Conservation (phyloP, 768 basidiomycete species). For the Hemileccinum impolitum region DNA sequence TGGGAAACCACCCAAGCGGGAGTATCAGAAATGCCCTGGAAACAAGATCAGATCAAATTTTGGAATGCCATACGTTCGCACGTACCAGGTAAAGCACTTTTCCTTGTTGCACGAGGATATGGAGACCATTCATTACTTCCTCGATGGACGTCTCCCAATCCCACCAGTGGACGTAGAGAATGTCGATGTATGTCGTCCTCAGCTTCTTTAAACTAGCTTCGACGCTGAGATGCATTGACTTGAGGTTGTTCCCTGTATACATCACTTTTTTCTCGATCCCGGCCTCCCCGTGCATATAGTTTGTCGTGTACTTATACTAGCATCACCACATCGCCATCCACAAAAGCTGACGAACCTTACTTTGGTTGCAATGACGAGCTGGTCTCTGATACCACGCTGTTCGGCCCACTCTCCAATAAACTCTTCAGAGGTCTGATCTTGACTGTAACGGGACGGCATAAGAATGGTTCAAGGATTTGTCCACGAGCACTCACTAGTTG, state of each 20-base stretch:
- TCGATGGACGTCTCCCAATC: constrained; percentile 37
- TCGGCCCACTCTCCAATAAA: constrained; percentile 50
- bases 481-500: background rate
- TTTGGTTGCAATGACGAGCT: constrained; percentile 45
- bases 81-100: constrained; percentile 37
- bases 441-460: constrained; percentile 16
- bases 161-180: constrained; percentile 32
- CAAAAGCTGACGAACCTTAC: constrained; percentile 3
- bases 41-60: background rate
- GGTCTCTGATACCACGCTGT: constrained; percentile 38
- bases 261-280: constrained; percentile 32
- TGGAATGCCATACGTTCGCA: background rate
- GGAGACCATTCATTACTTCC: constrained; percentile 40
- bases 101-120: constrained; percentile 35
- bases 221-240: constrained; percentile 41
- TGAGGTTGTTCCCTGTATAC: constrained; percentile 48
- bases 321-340: background rate
- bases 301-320: constrained; percentile 20
- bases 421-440: constrained; percentile 40
- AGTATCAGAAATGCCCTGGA: constrained; percentile 38
- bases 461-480: background rate
- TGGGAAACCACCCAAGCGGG: constrained; percentile 49
- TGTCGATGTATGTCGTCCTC: constrained; percentile 23
- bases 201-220: constrained; percentile 24
- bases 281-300: constrained; percentile 14